Base-by-base conservation (phyloP, 164 flowering plant species). In the Annona cherimola region DNA sequence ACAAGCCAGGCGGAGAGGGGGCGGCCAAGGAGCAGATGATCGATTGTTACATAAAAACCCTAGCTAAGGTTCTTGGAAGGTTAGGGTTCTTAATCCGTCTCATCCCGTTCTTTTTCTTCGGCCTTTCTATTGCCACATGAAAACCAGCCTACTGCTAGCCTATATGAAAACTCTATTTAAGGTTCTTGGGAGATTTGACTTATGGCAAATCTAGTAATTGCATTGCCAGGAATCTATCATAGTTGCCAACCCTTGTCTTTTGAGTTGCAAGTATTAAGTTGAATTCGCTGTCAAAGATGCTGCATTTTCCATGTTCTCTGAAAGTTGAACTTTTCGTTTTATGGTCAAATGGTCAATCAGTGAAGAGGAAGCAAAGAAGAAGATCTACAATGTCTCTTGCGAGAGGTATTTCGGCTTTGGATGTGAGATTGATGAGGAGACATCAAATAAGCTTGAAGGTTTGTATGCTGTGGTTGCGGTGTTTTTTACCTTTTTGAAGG, bases 371-470 rank as follows among this genome's bases (percentile, higher is more conserved):
- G 96, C 98, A 3, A 89, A 83, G 82, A 90, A 86, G 88, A 90
- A 86, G 83, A 94, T 94, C 59, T 94, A 94, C 78, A 94, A 92
- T 79, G 96, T 93, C 26, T 93, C 98, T 0, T 95, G 98, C 50
- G 96, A 93, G 83, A 87, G 97, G 70, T 95, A 95, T 74, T 90
- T 93, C 78, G 99, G 99, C 11, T 95, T 95, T 71, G 99, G 99
- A 0, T 91, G 98, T 75, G 96, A 93, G 83, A 82, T 95, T 75
- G 98, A 95, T 61, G 98, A 95, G 81, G 99, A 93, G 80, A 93
- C 97, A 3, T 83, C 98, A 1, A 88, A 93, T 70, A 93, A 93
- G 84, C 89, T 95, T 2, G 99, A 91, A 87, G 94, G 99, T 93
- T 14, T 18, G 84, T 79, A 50, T 50, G 45, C 11, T 5, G 69